Conservation (phyloP, 164 flowering plant genomes). For the Cinnamomum chago region DNA sequence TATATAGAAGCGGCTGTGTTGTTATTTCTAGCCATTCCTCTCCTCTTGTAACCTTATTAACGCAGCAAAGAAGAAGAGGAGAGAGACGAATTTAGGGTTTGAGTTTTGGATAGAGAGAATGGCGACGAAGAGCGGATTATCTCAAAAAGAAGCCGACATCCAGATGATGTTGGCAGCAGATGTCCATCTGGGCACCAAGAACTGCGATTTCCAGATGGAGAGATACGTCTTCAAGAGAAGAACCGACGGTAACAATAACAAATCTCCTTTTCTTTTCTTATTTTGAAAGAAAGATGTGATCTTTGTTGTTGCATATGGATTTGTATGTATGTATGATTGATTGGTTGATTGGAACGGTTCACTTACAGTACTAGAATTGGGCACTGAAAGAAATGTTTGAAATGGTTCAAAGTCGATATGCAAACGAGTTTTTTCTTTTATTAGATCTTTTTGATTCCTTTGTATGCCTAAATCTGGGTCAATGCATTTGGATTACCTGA, state of each 20-base stretch:
- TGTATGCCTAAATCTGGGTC: too few species aligned
- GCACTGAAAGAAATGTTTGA: too few species aligned
- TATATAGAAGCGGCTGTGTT: background rate
- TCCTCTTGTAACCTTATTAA: background rate
- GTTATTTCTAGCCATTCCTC: background rate
- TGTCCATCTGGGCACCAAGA: conserved; percentile 85
- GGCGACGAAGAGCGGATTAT: conserved; percentile 31
- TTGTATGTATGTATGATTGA: background rate
- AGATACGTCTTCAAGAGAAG: conserved; percentile 83
- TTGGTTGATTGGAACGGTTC: too few species aligned
- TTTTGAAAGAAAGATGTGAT: background rate
- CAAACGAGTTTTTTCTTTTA: too few species aligned
- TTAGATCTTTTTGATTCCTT: too few species aligned
- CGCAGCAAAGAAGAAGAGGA: background rate
- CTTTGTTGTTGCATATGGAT: background rate
- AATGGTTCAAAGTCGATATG: too few species aligned
- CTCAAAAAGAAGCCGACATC: conserved; percentile 67
- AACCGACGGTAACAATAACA: conserved; percentile 44
- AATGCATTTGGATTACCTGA: too few species aligned
- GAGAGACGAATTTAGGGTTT: background rate
- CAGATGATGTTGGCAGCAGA: conserved; percentile 86
- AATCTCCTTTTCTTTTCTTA: background rate
- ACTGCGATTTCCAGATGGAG: conserved; percentile 90
- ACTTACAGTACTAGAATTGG: too few species aligned
- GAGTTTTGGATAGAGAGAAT: conserved; percentile 13